These are phyloP conservation scores for Fusarium ramigenum DNA, from an alignment of 2,329 filamentous ascomycete species.

Conservation along the genomic window DNA sequence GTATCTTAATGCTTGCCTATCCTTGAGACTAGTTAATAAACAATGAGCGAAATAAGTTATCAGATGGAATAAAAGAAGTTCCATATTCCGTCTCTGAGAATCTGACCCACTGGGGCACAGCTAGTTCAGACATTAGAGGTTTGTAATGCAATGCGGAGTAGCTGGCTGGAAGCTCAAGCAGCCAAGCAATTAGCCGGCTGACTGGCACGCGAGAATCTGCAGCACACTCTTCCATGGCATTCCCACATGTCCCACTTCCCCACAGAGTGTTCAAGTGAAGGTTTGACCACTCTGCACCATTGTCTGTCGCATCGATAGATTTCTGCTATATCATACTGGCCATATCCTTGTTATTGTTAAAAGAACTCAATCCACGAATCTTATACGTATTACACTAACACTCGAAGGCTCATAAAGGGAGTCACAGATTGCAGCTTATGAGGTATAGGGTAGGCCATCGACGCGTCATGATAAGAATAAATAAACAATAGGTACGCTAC, in stretches of 20 bases:
- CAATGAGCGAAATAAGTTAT: background rate
- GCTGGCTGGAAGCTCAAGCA: background rate
- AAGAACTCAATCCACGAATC: accelerated
- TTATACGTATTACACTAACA: background rate
- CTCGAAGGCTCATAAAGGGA: accelerated
- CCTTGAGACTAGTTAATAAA: background rate
- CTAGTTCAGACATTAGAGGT: background rate
- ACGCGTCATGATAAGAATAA: too few species aligned
- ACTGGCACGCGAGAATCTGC: background rate
- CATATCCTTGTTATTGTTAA: accelerated
- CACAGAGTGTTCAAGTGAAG: background rate
- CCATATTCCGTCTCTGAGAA: accelerated
- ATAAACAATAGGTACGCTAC: background rate
- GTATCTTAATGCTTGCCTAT: background rate
- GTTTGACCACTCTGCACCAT: background rate
- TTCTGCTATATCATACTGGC: background rate
- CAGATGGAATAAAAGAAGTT: background rate
- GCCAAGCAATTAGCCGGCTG: background rate
- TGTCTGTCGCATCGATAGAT: background rate
- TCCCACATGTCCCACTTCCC: background rate
- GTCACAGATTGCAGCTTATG: accelerated
- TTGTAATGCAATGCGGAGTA: background rate
- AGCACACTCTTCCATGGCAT: accelerated
- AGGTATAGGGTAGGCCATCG: background rate
- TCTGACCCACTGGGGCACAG: too few species aligned